These are phyloP conservation scores for Quercus ilex DNA, from an alignment of 306 rosid species.

Conservation along the genomic window DNA sequence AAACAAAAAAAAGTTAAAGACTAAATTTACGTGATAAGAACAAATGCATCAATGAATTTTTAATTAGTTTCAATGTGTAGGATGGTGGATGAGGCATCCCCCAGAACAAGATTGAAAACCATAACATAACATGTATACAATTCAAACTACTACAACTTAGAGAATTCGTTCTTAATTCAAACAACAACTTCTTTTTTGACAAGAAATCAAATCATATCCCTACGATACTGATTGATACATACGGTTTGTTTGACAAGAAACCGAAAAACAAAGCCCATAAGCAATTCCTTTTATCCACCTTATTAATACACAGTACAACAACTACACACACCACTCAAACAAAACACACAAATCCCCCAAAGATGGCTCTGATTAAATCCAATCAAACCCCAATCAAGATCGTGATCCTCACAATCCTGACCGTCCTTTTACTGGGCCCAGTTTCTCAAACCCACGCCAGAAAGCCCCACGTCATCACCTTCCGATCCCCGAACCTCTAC, in stretches of 20 bases:
- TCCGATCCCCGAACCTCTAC: constrained; percentile 73
- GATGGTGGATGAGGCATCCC: too few species aligned
- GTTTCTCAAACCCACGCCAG: constrained; percentile 32
- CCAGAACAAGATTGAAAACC: too few species aligned
- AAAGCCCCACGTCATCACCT: constrained; percentile 50
- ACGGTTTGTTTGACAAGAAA: constrained; percentile 14
- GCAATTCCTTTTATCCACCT: too few species aligned
- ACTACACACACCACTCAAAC: neutral
- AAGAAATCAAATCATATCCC: constrained; percentile 8
- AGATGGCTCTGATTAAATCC: constrained; percentile 12
- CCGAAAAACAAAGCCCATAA: neutral
- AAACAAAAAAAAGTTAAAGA: too few species aligned
- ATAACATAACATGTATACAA: neutral
- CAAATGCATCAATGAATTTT: too few species aligned
- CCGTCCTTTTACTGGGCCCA: constrained; percentile 17
- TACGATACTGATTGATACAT: too few species aligned
- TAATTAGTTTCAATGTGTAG: too few species aligned
- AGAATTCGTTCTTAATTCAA: neutral
- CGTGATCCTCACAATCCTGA: neutral
- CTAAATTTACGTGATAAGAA: too few species aligned
- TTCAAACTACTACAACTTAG: neutral
- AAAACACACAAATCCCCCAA: neutral
- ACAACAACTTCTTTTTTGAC: neutral
- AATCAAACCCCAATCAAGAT: neutral
- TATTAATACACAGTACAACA: too few species aligned